Evolutionary conservation across 225 moss, liverwort and hornwort species (phyloP).

Genomic region (Neckera pumila): DNA sequence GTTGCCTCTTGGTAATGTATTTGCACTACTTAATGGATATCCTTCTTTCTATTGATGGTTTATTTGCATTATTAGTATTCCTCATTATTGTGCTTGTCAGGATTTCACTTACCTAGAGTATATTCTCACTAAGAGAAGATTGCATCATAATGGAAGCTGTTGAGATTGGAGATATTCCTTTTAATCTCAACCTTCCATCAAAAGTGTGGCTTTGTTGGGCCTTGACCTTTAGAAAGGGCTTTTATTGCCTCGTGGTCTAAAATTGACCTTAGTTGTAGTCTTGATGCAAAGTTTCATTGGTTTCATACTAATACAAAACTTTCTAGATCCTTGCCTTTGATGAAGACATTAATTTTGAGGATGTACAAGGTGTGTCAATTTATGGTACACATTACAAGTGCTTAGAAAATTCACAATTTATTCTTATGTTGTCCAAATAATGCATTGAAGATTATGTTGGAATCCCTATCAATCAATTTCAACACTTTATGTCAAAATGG

Average conservation of each 20-base stretch:
- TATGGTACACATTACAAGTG: neutral
- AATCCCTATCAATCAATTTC: accelerated
- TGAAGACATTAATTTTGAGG: neutral
- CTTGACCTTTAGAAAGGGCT: neutral
- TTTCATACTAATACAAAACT: too few species aligned
- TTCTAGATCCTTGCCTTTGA: neutral
- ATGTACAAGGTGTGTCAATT: neutral
- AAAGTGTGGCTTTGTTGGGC: accelerated
- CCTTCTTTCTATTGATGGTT: neutral
- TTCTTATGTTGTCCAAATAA: neutral
- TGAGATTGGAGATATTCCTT: neutral
- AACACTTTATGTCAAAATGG: neutral
- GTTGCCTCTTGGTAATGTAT: accelerated
- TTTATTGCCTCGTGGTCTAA: too few species aligned
- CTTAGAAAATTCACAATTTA: neutral
- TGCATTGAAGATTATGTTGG: neutral
- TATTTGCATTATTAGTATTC: neutral
- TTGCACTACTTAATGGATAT: neutral
- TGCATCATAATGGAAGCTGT: neutral
- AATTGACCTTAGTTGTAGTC: too few species aligned
- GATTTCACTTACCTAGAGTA: neutral
- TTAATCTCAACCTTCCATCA: neutral
- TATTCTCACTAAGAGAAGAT: accelerated
- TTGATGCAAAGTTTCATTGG: too few species aligned
- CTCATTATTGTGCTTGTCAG: accelerated